A percentile compares a stretch with the other conserved stretches of the same genome.
phyloP scores from a whole-genome alignment of 139 green algal species.

The Trebouxia sp. region DNA sequence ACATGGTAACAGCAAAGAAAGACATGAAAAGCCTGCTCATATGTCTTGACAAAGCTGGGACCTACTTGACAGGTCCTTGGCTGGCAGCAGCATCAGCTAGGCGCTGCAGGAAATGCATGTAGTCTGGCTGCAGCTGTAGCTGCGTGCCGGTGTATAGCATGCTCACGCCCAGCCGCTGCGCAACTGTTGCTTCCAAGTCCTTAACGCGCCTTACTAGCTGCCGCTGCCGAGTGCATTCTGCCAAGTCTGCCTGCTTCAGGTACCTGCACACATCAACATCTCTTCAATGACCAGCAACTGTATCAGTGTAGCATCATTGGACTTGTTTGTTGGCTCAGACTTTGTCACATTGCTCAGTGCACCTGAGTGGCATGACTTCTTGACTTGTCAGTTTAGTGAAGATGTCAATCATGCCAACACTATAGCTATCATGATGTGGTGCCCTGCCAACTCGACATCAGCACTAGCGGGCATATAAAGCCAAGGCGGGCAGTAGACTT shows the following conservation, averaged over 20 bases:
- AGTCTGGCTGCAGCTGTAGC: conserved; percentile 22
- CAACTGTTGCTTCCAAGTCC: conserved; percentile 31
- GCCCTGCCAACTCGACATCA: neutral
- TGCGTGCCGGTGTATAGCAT: conserved; percentile 33
- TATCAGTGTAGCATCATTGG: neutral
- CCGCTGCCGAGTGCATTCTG: conserved; percentile 24
- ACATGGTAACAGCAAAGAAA: neutral
- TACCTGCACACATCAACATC: conserved; percentile 19
- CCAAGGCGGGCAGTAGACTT: neutral
- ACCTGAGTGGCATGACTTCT: neutral
- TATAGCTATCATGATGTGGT: neutral
- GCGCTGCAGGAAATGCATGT: conserved; percentile 32
- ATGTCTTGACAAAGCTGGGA: neutral
- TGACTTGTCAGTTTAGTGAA: neutral
- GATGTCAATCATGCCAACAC: neutral
- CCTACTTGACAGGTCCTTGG: neutral
- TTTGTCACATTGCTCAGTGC: neutral
- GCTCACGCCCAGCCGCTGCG: conserved; percentile 24
- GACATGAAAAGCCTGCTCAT: neutral
- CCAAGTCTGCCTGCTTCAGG: conserved; percentile 21
- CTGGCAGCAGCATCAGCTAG: conserved; percentile 31
- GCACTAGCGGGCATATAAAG: neutral
- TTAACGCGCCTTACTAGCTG: neutral
- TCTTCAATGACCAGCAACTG: neutral
- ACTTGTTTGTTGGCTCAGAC: neutral